phyloP scores from a whole-genome alignment of 768 basidiomycete genomes.

The Xerocomellus amylosporus region DNA sequence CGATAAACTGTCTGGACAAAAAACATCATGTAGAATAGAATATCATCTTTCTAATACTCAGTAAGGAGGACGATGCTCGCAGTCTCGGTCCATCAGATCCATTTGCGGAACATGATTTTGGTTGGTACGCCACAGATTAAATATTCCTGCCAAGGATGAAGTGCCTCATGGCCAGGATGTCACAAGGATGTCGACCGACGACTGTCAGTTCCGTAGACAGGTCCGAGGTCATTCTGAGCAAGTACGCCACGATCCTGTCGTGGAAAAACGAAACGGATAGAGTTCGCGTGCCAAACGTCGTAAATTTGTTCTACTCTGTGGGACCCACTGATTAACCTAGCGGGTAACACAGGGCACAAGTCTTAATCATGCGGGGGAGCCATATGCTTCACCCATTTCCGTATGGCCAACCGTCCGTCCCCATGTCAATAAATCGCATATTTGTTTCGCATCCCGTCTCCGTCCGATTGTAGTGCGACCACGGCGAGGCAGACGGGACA shows the following conservation, averaged over 20 bases:
- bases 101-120: slow-evolving; percentile 10
- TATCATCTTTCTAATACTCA: too few species aligned
- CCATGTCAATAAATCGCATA: slow-evolving; percentile 14
- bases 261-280: slow-evolving; percentile 6
- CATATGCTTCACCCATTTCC: slow-evolving; percentile 4
- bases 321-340: neutral
- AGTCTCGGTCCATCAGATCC: neutral
- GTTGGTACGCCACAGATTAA: neutral
- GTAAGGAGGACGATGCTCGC: too few species aligned
- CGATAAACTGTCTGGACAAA: too few species aligned
- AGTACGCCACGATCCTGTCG: slow-evolving; percentile 5
- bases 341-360: neutral
- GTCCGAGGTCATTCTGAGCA: neutral
- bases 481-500: slow-evolving; percentile 13
- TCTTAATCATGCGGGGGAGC: neutral
- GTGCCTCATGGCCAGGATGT: slow-evolving; percentile 10
- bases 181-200: slow-evolving; percentile 4
- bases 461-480: slow-evolving; percentile 10
- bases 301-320: slow-evolving; percentile 2
- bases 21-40: too few species aligned
- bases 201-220: slow-evolving; percentile 7
- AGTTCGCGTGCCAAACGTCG: neutral
- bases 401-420: slow-evolving; percentile 9
- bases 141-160: neutral
- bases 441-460: slow-evolving; percentile 13